Evolutionary conservation across 1,139 yeast species (phyloP).

Genomic region (Suhomyces kunorum): DNA sequence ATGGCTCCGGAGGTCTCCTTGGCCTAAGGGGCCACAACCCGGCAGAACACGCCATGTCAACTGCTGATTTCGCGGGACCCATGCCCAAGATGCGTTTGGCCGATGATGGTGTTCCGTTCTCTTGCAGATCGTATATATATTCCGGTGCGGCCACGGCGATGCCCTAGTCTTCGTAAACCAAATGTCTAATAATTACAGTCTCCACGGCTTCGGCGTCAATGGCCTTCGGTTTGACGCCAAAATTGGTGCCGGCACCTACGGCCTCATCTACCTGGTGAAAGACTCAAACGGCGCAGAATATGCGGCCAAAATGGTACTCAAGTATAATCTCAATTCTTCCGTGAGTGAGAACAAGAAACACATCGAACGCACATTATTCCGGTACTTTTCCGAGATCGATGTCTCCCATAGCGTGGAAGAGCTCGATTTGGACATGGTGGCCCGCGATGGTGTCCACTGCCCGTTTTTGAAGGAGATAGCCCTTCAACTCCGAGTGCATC

Average conservation of each 20-base stretch:
- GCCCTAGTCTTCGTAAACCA: background rate
- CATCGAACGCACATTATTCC: slow-evolving; percentile 32
- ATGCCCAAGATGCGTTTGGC: background rate
- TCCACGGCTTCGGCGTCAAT: slow-evolving; percentile 36
- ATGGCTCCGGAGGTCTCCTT: no score
- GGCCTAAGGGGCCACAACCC: slow-evolving; percentile 2
- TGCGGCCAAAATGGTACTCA: slow-evolving; percentile 76
- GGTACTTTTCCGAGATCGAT: slow-evolving; percentile 31
- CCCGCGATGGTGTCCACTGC: slow-evolving; percentile 42
- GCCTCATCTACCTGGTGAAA: slow-evolving; percentile 73
- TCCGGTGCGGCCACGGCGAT: background rate
- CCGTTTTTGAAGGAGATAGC: slow-evolving; percentile 66
- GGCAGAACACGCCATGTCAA: slow-evolving; percentile 5
- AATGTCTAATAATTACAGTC: slow-evolving; percentile 5
- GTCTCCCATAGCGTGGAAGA: slow-evolving; percentile 24
- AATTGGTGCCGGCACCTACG: slow-evolving; percentile 90
- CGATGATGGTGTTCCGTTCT: background rate
- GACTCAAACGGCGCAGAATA: slow-evolving; percentile 50
- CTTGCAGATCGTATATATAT: background rate
- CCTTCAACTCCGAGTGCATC: slow-evolving; percentile 70
- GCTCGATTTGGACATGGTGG: slow-evolving; percentile 46
- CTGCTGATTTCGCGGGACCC: slow-evolving; percentile 6
- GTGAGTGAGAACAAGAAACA: slow-evolving; percentile 33
- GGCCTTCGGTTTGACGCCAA: slow-evolving; percentile 51
- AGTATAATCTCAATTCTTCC: slow-evolving; percentile 34